Evolutionary conservation across 495 filamentous ascomycete species (phyloP), one percentile per base, ranked within the genome.

Genomic region (Hypoxylon fragiforme): DNA sequence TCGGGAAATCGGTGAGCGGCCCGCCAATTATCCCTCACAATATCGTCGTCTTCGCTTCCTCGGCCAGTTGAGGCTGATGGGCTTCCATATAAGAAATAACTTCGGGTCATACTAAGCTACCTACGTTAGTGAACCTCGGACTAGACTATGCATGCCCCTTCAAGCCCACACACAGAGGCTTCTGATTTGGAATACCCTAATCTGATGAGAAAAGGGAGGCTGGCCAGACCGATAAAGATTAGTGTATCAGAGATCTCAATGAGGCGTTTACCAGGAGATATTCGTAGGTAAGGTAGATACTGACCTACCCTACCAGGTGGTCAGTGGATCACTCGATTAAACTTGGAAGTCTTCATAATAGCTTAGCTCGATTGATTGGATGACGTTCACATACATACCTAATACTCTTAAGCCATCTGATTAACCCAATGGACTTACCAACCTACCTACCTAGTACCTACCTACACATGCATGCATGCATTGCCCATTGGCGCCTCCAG

Each of bases 1-100:
- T 67, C 71, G 70, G 70, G 72, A 72, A 71, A 72, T 74, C 67
- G 71, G 67, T 71, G 60, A 63, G 60, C 72, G 73, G 73, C 70
- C 70, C 73, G 74, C 64, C 68, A n/a, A 61, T 65, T 54, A 26
- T 35, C 42, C 41, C 52, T 31, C 31, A 39, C 41, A 57, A 57
- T 62, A 62, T 48, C 28, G 16, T 49, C 13, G 22, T 41, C 43
- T n/a, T 56, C 58, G 52, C 58, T 57, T 62, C 47, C 30, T 44
- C 38, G 58, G 52, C 41, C 44, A 57, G 42, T 62, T 49, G 34
- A 52, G 32, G 52, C 42, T 34, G 52, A 44, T 47, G 20, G n/a
- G 42, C 37, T 44, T 56, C 44, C n/a, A 49, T 35, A 44, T 18
- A 37, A 56, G 37, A 44, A 34, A 45, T 38, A 37, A 49, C 26